Conservation (phyloP, 257 asterid species). For the Penstemon eatonii region DNA sequence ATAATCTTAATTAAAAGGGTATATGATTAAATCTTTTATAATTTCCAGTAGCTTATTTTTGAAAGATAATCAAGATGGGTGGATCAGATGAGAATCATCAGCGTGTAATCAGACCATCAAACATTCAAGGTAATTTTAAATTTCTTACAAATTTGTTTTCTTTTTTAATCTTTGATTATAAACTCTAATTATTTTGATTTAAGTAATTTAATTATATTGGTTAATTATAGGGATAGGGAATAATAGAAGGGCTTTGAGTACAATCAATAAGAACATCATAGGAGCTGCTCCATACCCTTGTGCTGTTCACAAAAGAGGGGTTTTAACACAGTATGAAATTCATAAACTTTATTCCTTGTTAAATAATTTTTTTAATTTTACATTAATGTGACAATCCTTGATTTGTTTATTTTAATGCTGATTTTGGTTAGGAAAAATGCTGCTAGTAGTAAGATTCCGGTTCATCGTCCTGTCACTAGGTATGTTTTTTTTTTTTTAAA, state of each 20-base stretch:
- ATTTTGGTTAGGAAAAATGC: slow-evolving; percentile 50
- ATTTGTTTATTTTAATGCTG: background rate
- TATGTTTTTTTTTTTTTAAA: slow-evolving; percentile 26
- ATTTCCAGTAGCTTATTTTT: slow-evolving; percentile 5
- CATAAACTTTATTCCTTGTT: background rate
- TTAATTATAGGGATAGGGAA: slow-evolving; percentile 35
- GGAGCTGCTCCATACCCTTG: slow-evolving; percentile 56
- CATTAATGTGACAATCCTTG: background rate
- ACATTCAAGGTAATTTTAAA: slow-evolving; percentile 52
- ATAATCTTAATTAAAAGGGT: background rate
- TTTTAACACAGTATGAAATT: slow-evolving; percentile 54
- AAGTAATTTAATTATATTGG: too few species aligned
- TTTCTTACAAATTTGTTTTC: slow-evolving; percentile 5
- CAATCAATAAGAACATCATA: slow-evolving; percentile 57
- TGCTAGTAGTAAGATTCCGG: slow-evolving; percentile 44
- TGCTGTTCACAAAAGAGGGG: slow-evolving; percentile 67
- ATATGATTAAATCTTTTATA: slow-evolving; percentile 12
- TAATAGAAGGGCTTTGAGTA: slow-evolving; percentile 73
- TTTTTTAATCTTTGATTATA: slow-evolving; percentile 1
- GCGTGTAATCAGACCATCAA: slow-evolving; percentile 55
- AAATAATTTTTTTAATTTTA: background rate
- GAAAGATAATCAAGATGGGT: slow-evolving; percentile 42
- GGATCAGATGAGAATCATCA: slow-evolving; percentile 69
- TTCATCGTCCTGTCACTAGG: slow-evolving; percentile 83
- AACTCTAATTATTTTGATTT: background rate